Evolutionary conservation across 352 stramenopile species (phyloP), one percentile per base, ranked within the genome.

Genomic region (Sclerospora graminicola): DNA sequence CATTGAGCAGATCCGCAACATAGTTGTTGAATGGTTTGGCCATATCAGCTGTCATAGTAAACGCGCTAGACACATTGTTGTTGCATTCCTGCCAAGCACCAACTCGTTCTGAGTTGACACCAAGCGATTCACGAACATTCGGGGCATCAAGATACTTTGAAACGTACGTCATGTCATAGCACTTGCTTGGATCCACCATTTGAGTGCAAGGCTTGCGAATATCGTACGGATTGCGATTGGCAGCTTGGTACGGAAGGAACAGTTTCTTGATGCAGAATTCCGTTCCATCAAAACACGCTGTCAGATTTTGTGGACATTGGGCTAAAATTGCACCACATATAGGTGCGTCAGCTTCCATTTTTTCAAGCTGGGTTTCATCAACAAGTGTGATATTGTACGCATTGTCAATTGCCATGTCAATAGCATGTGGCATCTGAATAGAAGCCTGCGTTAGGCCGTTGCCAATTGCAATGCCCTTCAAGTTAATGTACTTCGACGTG

Each of bases 71-170:
- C 23, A 98, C 85, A 3, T 87, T 50, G 59, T 83, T 85, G 63
- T 96, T 97, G 70, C 91, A 98, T 20, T 82, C 71, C 36, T 91
- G 52, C 92, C 94, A 98, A 26, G 51, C 23, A 18, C 47, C 38
- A 0, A 77, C 55, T 15, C 57, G 54, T 27, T 59, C 51, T 41
- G 54, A 55, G 35, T 67, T 53, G 1, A 80, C 66, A 21, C 56
- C 55, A 5, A 81, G 43, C 8, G 58, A 66, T 32, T 65, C 32
- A 33, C 65, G 67, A 8, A 77, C 64, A 9, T 68, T 66, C 0
- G 55, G 41, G 9, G 41, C 35, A 37, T 96, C 95, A 26, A 84
- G 20, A 28, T 70, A 79, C 16, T 97, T 96, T 33, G 57, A 60
- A 20, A 84, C 63, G 44, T 71, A 66, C 40, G 54, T 71, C 32